phyloP scores from a whole-genome alignment of 495 filamentous ascomycete genomes.

The Neurospora terricola region DNA sequence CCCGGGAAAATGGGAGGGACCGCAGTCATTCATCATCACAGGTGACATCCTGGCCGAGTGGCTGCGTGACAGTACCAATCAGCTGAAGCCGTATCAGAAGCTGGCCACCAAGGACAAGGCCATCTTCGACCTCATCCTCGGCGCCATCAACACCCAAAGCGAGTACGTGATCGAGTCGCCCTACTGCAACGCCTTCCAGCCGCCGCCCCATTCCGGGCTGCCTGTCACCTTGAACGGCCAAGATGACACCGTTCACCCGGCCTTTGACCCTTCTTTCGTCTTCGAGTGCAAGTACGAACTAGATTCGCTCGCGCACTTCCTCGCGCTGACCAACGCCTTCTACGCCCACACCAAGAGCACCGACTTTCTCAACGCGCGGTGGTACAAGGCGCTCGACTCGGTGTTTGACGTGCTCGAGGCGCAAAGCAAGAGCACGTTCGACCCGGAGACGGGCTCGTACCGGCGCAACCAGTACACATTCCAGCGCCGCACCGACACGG shows the following conservation, averaged over 20 bases:
- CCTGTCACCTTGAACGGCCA: constrained; percentile 60
- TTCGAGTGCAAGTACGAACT: constrained; percentile 99
- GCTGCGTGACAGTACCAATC: constrained; percentile 95
- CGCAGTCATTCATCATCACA: constrained; percentile 92
- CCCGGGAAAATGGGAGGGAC: constrained; percentile 61
- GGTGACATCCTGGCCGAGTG: constrained; percentile 99
- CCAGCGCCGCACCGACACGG: constrained; percentile 63
- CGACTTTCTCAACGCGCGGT: constrained; percentile 67
- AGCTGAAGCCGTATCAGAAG: constrained; percentile 78
- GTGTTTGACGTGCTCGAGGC: constrained; percentile 63
- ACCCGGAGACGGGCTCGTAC: constrained; percentile 50
- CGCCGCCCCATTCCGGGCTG: constrained; percentile 71
- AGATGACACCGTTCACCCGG: constrained; percentile 74
- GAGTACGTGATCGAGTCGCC: constrained; percentile 91
- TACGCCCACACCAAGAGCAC: constrained; percentile 66
- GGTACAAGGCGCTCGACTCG: constrained; percentile 69
- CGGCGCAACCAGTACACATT: constrained; percentile 76
- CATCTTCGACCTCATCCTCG: constrained; percentile 72
- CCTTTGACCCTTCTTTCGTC: constrained; percentile 71
- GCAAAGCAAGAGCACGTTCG: constrained; percentile 73
- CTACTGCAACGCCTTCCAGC: constrained; percentile 98
- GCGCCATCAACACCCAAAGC: constrained; percentile 92
- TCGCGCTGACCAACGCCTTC: constrained; percentile 78
- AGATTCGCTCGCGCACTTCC: constrained; percentile 88
- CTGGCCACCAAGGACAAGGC: constrained; percentile 69